Percentiles rank a stretch among this genome's conserved stretches.
Conservation (phyloP, 805 yeast species). For the Saccharomycopsis fermentans region DNA sequence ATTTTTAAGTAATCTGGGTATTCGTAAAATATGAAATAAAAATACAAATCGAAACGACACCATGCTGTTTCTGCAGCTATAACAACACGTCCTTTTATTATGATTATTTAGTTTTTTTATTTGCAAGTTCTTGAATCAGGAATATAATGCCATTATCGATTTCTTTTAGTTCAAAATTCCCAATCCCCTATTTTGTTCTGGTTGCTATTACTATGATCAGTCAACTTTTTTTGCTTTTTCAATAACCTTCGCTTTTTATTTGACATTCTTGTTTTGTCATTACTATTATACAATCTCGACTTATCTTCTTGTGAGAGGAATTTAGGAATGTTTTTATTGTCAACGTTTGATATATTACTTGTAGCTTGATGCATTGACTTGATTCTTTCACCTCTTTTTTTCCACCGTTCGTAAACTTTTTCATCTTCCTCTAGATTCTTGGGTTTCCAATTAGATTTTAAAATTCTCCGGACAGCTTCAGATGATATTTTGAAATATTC, state of each 20-base stretch:
- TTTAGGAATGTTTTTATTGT: background rate
- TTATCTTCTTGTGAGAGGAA: background rate
- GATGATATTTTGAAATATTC: conserved; percentile 62
- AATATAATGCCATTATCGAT: background rate
- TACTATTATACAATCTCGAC: background rate
- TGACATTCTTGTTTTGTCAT: background rate
- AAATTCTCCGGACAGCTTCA: conserved; percentile 70
- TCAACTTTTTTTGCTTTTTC: background rate
- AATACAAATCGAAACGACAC: no score
- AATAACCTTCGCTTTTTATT: background rate
- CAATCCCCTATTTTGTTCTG: background rate
- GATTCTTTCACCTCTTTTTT: conserved; percentile 34
- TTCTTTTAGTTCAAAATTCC: background rate
- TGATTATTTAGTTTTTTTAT: background rate
- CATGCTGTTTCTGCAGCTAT: background rate
- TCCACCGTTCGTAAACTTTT: conserved; percentile 42
- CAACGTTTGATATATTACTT: background rate
- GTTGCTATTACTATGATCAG: background rate
- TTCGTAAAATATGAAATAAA: no score
- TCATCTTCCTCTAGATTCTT: conserved; percentile 39
- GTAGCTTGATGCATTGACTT: conserved; percentile 16
- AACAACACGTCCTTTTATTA: background rate
- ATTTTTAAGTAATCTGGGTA: no score
- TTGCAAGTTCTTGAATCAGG: background rate
- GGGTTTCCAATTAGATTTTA: conserved; percentile 72